Percentiles rank a stretch among this genome's conserved stretches.
These are phyloP conservation scores for Talaromyces stipitatus DNA, from an alignment of 495 filamentous ascomycete genomes.

Conservation along the genomic window DNA sequence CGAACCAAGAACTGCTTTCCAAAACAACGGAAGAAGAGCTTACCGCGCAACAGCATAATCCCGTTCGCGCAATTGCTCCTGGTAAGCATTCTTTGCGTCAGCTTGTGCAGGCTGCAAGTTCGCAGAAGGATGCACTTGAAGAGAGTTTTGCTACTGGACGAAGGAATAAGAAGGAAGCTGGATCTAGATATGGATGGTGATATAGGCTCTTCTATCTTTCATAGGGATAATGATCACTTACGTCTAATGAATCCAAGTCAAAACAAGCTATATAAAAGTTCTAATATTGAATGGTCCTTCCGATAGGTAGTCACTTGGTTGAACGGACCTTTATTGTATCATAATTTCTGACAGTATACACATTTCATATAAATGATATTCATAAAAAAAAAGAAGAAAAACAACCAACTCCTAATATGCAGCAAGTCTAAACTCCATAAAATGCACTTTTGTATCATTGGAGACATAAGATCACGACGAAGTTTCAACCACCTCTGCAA, in stretches of 20 bases:
- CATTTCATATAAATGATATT: background rate
- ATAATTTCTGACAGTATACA: conserved; percentile 6
- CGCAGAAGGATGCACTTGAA: conserved; percentile 75
- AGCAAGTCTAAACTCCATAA: background rate
- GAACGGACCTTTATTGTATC: no score
- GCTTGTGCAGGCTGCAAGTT: conserved; percentile 71
- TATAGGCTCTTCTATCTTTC: background rate
- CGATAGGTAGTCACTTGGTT: no score
- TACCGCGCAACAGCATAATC: conserved; percentile 66
- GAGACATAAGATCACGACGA: conserved; percentile 22
- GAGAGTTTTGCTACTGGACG: conserved; percentile 75
- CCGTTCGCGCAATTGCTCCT: conserved; percentile 74
- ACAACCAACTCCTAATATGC: background rate
- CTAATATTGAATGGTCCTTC: no score
- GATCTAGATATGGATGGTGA: conserved; percentile 77
- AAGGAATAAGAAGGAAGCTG: conserved; percentile 70
- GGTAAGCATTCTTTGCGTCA: conserved; percentile 85
- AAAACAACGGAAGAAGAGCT: conserved; percentile 34
- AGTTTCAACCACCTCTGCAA: conserved; percentile 78
- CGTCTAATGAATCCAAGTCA: no score
- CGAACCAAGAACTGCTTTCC: conserved; percentile 53
- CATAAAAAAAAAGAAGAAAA: background rate
- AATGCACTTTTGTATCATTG: background rate
- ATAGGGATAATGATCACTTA: background rate
- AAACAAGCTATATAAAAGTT: no score